Evolutionary conservation across 2,329 filamentous ascomycete species (phyloP).

Genomic region (Aspergillus sp.): DNA sequence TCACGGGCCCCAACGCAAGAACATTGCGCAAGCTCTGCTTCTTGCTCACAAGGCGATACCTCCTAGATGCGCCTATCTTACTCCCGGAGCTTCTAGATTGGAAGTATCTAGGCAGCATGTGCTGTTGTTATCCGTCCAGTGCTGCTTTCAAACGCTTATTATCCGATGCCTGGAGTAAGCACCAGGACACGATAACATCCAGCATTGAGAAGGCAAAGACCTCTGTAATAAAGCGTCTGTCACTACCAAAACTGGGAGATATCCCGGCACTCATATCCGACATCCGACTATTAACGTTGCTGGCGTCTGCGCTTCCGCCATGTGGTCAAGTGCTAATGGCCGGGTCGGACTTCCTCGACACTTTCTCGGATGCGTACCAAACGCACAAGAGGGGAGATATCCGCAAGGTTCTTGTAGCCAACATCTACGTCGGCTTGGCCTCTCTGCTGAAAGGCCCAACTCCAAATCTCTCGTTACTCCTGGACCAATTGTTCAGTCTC

Average conservation of each 20-base stretch:
- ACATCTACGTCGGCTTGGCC: constrained; percentile 71
- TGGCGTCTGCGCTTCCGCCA: constrained; percentile 41
- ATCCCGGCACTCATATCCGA: constrained; percentile 20
- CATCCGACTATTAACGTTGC: constrained; percentile 38
- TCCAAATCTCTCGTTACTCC: constrained; percentile 70
- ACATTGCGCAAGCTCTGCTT: constrained; percentile 64
- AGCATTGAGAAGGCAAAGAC: constrained; percentile 39
- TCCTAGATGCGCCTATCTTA: constrained; percentile 47
- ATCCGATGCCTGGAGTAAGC: constrained; percentile 48
- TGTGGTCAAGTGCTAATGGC: constrained; percentile 67
- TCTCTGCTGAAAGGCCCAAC: constrained; percentile 66
- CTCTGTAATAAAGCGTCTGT: constrained; percentile 31
- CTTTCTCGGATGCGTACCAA: constrained; percentile 52
- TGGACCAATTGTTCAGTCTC: constrained; percentile 80
- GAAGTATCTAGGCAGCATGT: constrained; percentile 67
- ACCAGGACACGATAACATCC: constrained; percentile 32
- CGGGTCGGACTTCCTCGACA: constrained; percentile 84
- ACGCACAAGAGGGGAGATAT: constrained; percentile 61
- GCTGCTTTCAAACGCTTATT: constrained; percentile 53
- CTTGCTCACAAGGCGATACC: constrained; percentile 59
- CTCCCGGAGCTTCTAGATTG: constrained; percentile 58
- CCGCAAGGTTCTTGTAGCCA: constrained; percentile 67
- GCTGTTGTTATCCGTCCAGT: constrained; percentile 65
- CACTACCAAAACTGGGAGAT: constrained; percentile 12
- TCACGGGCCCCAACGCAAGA: constrained; percentile 38